Conservation (phyloP, 1,139 yeast genomes). For the Maudiozyma humilis region DNA sequence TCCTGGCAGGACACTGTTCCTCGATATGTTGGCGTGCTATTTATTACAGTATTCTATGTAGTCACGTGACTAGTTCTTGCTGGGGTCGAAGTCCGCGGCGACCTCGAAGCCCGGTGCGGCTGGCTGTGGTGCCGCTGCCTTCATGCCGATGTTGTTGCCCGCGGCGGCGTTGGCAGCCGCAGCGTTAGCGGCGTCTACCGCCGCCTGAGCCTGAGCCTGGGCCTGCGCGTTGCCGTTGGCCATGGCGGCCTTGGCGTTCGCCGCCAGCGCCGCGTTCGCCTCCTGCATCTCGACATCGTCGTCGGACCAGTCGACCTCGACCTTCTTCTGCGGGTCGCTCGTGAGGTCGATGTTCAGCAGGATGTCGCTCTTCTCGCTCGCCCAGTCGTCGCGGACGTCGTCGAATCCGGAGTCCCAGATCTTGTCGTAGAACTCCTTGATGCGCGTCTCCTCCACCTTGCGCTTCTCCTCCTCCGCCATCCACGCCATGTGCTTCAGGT, state of each 20-base stretch:
- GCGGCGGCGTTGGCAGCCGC: neutral
- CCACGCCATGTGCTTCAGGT: constrained; percentile 91
- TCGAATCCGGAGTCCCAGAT: constrained; percentile 73
- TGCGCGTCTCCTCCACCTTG: constrained; percentile 39
- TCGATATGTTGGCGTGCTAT: too few species aligned
- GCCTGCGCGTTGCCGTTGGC: neutral
- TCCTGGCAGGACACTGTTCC: too few species aligned
- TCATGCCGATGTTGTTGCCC: neutral
- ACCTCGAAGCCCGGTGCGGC: constrained; percentile 1
- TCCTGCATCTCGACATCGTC: constrained; percentile 28
- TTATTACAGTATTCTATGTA: too few species aligned
- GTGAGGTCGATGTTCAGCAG: constrained; percentile 64
- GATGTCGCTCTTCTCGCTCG: constrained; percentile 52
- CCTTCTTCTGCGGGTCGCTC: constrained; percentile 30
- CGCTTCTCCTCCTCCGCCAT: constrained; percentile 88
- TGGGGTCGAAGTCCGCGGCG: constrained; percentile 2
- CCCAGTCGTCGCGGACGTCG: constrained; percentile 65
- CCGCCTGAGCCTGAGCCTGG: neutral
- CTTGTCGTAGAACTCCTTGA: constrained; percentile 61
- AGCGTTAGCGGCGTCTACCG: neutral
- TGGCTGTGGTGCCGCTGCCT: neutral
- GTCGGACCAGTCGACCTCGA: constrained; percentile 63
- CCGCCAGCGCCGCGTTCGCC: neutral
- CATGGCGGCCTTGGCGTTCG: too few species aligned
- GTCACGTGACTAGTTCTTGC: too few species aligned